Evolutionary conservation across 163 green algal species (phyloP).

Genomic region (Scenedesmus sp.): DNA sequence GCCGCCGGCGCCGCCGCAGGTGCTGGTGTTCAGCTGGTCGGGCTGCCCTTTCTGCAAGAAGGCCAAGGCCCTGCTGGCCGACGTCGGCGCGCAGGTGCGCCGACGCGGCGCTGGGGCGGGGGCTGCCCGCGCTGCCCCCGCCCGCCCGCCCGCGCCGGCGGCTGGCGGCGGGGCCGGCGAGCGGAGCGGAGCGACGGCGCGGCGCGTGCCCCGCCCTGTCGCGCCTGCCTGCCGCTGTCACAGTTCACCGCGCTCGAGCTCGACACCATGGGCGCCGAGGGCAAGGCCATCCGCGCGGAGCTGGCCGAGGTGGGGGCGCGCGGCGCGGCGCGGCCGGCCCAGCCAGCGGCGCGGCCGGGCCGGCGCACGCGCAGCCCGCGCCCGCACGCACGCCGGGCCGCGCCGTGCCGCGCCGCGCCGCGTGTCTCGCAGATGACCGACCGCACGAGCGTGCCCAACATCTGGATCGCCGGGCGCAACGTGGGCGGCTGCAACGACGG

Average conservation of each 20-base stretch:
- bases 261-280: conserved; percentile 46
- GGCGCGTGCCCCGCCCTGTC: no score
- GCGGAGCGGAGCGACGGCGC: no score
- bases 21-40: conserved; percentile 43
- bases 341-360: neutral
- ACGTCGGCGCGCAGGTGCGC: conserved; percentile 52
- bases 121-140: no score
- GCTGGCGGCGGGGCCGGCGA: no score
- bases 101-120: no score
- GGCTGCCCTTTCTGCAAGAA: conserved; percentile 60
- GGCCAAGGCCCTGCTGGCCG: conserved; percentile 53
- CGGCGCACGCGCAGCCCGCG: no score
- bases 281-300: conserved; percentile 53
- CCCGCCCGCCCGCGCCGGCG: no score
- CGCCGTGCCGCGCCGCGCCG: neutral
- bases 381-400: neutral
- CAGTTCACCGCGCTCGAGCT: conserved; percentile 56
- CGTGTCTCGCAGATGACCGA: conserved; percentile 48
- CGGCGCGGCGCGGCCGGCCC: neutral
- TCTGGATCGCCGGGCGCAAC: conserved; percentile 47
- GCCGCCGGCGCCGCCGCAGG: neutral
- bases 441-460: conserved; percentile 49
- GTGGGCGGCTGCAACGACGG: conserved; percentile 57
- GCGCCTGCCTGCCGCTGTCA: no score
- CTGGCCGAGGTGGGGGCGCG: conserved; percentile 43